A percentile compares a stretch with the other conserved stretches of the same genome.
These are phyloP conservation scores for Boehmeria nivea DNA, from an alignment of 306 rosid species.

Conservation along the genomic window DNA sequence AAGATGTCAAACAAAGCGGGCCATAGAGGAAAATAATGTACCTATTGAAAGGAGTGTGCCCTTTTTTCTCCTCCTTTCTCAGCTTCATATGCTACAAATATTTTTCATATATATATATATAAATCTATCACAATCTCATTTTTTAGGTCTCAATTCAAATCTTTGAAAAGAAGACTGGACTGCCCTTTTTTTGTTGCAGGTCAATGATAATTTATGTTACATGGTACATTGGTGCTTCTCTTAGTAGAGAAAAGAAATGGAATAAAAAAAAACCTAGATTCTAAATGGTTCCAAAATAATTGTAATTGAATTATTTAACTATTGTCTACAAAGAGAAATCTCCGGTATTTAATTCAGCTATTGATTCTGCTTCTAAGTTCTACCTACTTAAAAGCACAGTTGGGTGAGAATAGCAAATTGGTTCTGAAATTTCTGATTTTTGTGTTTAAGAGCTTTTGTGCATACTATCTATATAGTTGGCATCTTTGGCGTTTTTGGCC, in stretches of 20 bases:
- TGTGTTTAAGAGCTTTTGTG: not conserved
- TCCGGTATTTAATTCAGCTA: not conserved
- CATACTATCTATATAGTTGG: not conserved
- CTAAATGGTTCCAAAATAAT: no score
- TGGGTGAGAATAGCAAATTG: conserved; percentile 8
- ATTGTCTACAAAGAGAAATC: not conserved
- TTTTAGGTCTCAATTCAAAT: no score
- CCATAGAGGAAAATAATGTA: conserved; percentile 26
- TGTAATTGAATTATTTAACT: no score
- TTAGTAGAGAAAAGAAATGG: no score
- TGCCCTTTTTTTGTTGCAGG: no score
- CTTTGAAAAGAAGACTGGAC: no score
- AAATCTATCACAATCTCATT: not conserved
- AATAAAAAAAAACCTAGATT: no score
- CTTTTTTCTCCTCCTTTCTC: conserved; percentile 11
- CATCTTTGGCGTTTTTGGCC: conserved; percentile 3
- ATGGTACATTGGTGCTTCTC: no score
- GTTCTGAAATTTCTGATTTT: conserved; percentile 3
- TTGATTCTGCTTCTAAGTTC: not conserved
- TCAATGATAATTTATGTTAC: no score
- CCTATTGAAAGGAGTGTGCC: conserved; percentile 4
- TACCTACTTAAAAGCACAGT: not conserved
- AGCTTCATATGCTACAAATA: conserved; percentile 16
- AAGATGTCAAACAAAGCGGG: conserved; percentile 28
- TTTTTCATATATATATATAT: not conserved